These are phyloP conservation scores for Termitomyces sp. DNA, from an alignment of 768 basidiomycete species.

Conservation along the genomic window DNA sequence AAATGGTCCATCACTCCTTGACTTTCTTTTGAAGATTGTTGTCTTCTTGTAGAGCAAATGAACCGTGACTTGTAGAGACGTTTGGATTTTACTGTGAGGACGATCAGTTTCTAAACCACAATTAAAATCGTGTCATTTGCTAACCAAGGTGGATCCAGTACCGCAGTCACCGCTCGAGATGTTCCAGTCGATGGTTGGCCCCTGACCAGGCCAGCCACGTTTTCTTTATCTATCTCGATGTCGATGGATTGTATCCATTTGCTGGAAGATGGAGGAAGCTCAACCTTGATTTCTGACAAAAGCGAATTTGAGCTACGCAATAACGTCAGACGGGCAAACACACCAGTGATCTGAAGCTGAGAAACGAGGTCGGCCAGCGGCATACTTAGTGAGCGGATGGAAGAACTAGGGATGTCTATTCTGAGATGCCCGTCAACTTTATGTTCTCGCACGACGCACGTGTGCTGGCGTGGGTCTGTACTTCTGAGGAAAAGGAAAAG, in stretches of 20 bases:
- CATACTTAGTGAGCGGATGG: background rate
- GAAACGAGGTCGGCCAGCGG: background rate
- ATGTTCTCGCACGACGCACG: constrained; percentile 1
- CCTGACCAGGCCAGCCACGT: background rate
- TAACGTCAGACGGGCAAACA: background rate
- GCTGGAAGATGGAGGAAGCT: background rate
- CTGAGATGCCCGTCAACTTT: background rate
- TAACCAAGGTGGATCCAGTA: constrained; percentile 5
- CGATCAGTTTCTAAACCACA: background rate
- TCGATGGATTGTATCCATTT: constrained; percentile 12
- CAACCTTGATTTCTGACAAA: constrained; percentile 5
- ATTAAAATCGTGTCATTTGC: background rate
- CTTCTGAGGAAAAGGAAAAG: background rate
- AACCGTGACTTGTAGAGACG: background rate
- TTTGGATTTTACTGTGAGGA: background rate
- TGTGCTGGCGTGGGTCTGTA: background rate
- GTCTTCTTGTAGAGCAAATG: constrained; percentile 6
- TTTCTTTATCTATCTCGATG: constrained; percentile 2
- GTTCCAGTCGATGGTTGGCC: background rate
- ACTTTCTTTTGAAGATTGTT: background rate
- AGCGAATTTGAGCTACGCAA: background rate
- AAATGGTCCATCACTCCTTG: background rate
- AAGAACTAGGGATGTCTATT: background rate
- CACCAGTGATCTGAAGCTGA: constrained; percentile 1
- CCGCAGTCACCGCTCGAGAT: background rate